Conservation (phyloP, 225 moss, liverwort and hornwort species). For the Ulota crispa region DNA sequence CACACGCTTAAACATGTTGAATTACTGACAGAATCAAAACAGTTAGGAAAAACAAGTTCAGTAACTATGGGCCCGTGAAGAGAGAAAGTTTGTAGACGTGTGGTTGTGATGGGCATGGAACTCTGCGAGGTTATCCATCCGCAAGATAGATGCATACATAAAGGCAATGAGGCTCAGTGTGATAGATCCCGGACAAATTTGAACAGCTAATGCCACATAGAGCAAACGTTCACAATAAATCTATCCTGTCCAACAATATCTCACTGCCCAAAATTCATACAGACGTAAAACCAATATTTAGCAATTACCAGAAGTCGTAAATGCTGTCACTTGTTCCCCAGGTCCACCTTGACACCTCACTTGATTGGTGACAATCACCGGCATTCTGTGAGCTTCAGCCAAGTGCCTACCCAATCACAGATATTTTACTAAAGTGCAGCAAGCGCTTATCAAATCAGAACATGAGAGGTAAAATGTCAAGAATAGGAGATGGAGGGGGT, state of each 20-base stretch:
- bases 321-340: slow-evolving; percentile 37
- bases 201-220: background rate
- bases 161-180: background rate
- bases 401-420: slow-evolving; percentile 48
- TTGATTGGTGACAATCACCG: slow-evolving; percentile 79
- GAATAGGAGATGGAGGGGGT: background rate
- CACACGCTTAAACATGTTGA: background rate
- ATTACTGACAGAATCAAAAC: background rate
- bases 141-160: background rate
- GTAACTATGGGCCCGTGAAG: background rate
- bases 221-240: background rate
- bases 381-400: slow-evolving; percentile 73
- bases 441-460: background rate
- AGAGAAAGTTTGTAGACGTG: background rate
- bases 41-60: slow-evolving; percentile 1
- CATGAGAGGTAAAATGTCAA: background rate
- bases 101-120: background rate
- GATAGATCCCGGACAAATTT: background rate
- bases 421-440: background rate
- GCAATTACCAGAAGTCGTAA: slow-evolving; percentile 27
- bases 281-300: background rate
- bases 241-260: background rate
- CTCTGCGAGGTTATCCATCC: background rate
- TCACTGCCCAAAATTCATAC: background rate
- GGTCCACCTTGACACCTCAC: slow-evolving; percentile 51